Base-by-base conservation (phyloP, 805 yeast species). In the Candida qinlingensis region DNA sequence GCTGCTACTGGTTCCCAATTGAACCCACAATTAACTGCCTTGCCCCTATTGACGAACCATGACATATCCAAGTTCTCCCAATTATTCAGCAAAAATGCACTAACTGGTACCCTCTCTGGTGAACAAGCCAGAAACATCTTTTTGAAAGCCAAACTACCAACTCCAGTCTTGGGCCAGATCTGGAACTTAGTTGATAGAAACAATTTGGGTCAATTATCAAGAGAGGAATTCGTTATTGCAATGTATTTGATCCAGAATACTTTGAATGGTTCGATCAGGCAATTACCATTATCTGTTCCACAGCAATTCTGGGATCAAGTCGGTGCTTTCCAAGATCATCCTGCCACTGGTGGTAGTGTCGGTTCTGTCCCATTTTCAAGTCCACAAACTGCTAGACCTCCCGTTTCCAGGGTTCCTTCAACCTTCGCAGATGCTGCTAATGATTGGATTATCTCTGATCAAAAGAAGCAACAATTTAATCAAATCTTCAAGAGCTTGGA, bases 191-290 rank as follows among this genome's bases (percentile, higher is more conserved):
- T 87, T 40, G 99, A 94, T 64, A 80, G 81, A 52, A 76, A 77
- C 46, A 82, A 82, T 56, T 68, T 77, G 2, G 99, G 99, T 5
- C 73, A 78, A 48, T 77, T 94, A 58, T 74, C 78, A 48, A 78
- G 82, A 61, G 75, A 82, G 12, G 91, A 88, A 63, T 94, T 94
- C 59, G 79, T 88, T 41, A 79, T 92, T 59, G 97, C 98, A 7
- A 92, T 94, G 99, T 96, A 87, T 67, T 75, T 94, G 62, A 88
- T 94, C 54, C 97, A 92, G 66, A 83, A 89, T 56, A 70, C 85
- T 33, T 72, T 89, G 59, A 78, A 80, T 58, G 87, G 89, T 37
- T 57, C 79, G 4, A 67, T 89, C 56, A 76, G 75, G 44, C 78
- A 80, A 44, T 70, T 89, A 58, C 83, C 87, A 7, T 53, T 66